A percentile compares a stretch with the other conserved stretches of the same genome.
Evolutionary conservation across 306 rosid genomes (phyloP).

Genomic region (Quillaja saponaria): DNA sequence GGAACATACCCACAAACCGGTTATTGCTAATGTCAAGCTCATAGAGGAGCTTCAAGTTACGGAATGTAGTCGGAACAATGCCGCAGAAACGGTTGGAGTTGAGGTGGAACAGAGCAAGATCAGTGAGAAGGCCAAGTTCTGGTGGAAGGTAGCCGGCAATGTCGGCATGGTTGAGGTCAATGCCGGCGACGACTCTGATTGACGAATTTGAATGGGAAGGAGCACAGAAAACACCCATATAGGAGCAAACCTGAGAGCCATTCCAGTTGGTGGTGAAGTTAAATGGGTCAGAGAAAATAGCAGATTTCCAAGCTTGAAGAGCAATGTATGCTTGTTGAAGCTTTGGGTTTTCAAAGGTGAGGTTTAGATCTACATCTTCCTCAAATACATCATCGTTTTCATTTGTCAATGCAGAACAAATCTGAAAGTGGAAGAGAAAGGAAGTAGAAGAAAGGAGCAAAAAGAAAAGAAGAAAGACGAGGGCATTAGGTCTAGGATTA

Average conservation of each 20-base stretch:
- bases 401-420: no score
- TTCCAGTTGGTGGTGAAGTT: conserved; percentile 57
- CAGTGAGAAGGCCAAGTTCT: conserved; percentile 52
- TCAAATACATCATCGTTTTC: no score
- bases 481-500: no score
- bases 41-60: conserved; percentile 41
- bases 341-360: conserved; percentile 48
- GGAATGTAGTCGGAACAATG: conserved; percentile 53
- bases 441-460: no score
- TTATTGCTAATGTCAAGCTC: conserved; percentile 75
- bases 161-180: conserved; percentile 74
- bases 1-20: conserved; percentile 63
- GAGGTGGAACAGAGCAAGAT: conserved; percentile 61
- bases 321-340: conserved; percentile 58
- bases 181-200: conserved; percentile 61
- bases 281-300: conserved; percentile 65
- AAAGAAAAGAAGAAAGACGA: no score
- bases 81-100: conserved; percentile 78
- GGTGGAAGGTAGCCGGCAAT: conserved; percentile 75
- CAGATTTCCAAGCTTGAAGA: conserved; percentile 65
- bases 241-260: conserved; percentile 62
- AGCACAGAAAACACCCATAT: conserved; percentile 62
- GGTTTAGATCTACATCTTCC: conserved; percentile 30
- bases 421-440: no score
- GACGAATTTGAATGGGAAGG: conserved; percentile 41